These are phyloP conservation scores for Isabelozyma pseudorhagii DNA, from an alignment of 805 yeast genomes.

Conservation along the genomic window DNA sequence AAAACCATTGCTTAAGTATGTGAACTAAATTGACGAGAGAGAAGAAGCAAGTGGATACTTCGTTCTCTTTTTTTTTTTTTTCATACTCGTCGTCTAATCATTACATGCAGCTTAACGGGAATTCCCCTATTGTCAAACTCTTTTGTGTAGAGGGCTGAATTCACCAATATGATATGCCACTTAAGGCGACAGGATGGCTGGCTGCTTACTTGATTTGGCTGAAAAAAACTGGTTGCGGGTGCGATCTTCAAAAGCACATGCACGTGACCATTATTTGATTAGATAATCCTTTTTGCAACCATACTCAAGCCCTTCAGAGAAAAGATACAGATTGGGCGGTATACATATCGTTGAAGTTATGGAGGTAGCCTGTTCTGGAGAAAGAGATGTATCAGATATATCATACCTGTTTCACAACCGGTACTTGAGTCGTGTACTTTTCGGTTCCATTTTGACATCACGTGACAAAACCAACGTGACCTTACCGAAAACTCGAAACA, in stretches of 20 bases:
- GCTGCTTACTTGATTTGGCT: background rate
- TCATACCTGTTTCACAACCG: too few species aligned
- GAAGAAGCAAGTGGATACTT: background rate
- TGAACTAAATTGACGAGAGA: too few species aligned
- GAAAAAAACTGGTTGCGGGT: background rate
- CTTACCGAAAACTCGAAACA: background rate
- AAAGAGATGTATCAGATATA: too few species aligned
- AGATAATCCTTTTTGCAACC: too few species aligned
- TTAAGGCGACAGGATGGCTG: conserved; percentile 2
- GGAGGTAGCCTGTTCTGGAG: too few species aligned
- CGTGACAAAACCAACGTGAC: background rate
- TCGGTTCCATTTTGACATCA: background rate
- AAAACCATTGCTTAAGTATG: background rate
- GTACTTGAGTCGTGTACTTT: too few species aligned
- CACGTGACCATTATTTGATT: background rate
- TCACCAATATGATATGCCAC: background rate
- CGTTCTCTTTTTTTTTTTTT: too few species aligned
- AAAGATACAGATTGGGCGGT: too few species aligned
- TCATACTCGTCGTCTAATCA: background rate
- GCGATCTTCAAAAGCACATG: background rate
- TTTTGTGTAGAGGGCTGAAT: background rate
- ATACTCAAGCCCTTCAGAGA: too few species aligned
- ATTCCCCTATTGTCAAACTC: too few species aligned
- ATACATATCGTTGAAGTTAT: too few species aligned
- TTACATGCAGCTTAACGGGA: too few species aligned